Conservation (phyloP, 169 alveolate genomes). For the Plasmodium coatneyi region DNA sequence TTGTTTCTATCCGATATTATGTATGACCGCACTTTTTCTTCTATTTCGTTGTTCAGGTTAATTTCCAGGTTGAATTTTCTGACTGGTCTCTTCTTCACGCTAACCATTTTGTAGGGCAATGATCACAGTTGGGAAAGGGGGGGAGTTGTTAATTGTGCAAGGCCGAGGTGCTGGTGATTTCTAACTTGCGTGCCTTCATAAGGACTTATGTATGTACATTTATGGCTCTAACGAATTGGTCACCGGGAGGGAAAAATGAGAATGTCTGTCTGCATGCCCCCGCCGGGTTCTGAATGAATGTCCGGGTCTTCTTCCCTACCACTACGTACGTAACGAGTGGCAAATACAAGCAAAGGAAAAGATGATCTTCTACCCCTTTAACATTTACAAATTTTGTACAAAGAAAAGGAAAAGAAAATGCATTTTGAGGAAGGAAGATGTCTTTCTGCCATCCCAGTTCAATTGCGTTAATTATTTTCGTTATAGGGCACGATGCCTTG, state of each 20-base stretch:
- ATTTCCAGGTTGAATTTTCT: constrained; percentile 58
- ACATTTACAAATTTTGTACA: not conserved
- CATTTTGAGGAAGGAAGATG: not conserved
- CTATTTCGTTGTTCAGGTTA: constrained; percentile 32
- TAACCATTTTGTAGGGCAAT: constrained; percentile 6
- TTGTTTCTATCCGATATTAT: constrained; percentile 31
- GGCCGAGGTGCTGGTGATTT: not conserved
- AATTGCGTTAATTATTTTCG: not conserved
- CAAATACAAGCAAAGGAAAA: not conserved
- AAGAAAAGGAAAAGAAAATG: not conserved
- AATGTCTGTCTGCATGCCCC: not conserved
- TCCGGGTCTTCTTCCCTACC: not conserved
- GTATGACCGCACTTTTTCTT: constrained; percentile 46
- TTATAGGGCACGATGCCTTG: not conserved
- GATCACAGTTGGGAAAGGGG: not conserved
- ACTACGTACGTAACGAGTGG: not conserved
- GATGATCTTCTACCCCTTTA: not conserved
- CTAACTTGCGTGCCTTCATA: not conserved
- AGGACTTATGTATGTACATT: not conserved
- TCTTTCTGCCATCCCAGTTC: not conserved
- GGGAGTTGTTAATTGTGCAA: not conserved
- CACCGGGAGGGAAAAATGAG: not conserved
- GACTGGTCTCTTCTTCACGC: constrained; percentile 56
- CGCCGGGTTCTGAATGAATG: not conserved
- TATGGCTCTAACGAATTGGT: not conserved